phyloP scores from a whole-genome alignment of 768 basidiomycete genomes.

The Pleurotus salmoneostramineus region DNA sequence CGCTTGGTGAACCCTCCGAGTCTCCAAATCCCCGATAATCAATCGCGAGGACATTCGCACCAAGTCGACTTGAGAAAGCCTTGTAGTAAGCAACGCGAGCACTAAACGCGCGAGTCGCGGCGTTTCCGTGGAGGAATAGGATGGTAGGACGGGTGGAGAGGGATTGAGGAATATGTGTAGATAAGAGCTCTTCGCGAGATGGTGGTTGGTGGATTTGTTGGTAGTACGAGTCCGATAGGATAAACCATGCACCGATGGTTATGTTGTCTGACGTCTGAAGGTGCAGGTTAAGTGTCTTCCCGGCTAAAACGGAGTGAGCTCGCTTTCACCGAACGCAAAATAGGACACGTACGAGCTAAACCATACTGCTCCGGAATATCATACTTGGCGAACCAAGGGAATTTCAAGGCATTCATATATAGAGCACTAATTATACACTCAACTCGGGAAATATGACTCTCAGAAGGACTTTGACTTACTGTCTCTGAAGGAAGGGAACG shows the following conservation, averaged over 20 bases:
- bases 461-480: conserved; percentile 35
- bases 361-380: conserved; percentile 74
- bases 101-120: conserved; percentile 67
- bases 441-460: not conserved
- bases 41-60: conserved; percentile 75
- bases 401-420: conserved; percentile 63
- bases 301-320: conserved; percentile 40
- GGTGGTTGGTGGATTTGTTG: conserved; percentile 20
- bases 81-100: conserved; percentile 69
- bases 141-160: conserved; percentile 63
- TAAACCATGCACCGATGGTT: conserved; percentile 82
- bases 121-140: conserved; percentile 94
- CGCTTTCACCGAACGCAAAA: not conserved
- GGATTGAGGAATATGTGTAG: conserved; percentile 45
- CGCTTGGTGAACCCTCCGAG: conserved; percentile 74
- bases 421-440: conserved; percentile 21
- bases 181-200: conserved; percentile 20
- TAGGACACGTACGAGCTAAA: conserved; percentile 58
- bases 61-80: conserved; percentile 59
- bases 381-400: conserved; percentile 64
- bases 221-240: conserved; percentile 66
- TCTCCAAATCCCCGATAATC: conserved; percentile 95
- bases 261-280: conserved; percentile 75
- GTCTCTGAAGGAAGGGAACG: conserved; percentile 63
- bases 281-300: conserved; percentile 71